A percentile compares a stretch with the other conserved stretches of the same genome.
phyloP scores from a whole-genome alignment of 352 stramenopile genomes.

The Globisporangium middletonii region DNA sequence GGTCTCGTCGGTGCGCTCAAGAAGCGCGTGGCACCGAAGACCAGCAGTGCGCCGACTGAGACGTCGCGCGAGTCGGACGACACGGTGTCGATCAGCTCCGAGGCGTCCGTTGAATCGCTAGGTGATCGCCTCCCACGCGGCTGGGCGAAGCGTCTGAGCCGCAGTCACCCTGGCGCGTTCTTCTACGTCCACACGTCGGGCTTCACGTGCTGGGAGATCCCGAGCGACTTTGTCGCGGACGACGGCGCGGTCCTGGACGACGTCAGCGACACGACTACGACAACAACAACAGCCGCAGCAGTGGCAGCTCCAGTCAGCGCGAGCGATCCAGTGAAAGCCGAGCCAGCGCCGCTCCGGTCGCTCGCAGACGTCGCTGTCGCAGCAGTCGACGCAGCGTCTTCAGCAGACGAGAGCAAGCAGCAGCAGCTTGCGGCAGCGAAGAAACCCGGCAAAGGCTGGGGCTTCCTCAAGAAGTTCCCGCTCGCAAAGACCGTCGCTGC shows the following conservation, averaged over 20 bases:
- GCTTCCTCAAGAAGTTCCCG: slow-evolving; percentile 14
- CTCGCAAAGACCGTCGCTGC: slow-evolving; percentile 3
- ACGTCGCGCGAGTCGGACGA: slow-evolving; percentile 40
- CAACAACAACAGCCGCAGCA: too few species aligned
- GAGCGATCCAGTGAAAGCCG: neutral
- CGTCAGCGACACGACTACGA: slow-evolving; percentile 9
- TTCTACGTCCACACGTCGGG: slow-evolving; percentile 65
- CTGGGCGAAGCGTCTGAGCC: slow-evolving; percentile 68
- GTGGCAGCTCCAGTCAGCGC: neutral
- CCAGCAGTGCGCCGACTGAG: slow-evolving; percentile 4
- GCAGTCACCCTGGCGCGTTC: slow-evolving; percentile 46
- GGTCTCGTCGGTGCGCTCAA: slow-evolving; percentile 24
- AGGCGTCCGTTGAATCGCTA: slow-evolving; percentile 17
- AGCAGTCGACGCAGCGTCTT: slow-evolving; percentile 18
- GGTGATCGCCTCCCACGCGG: slow-evolving; percentile 26
- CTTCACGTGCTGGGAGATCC: slow-evolving; percentile 63
- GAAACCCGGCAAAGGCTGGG: slow-evolving; percentile 22
- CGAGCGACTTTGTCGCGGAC: slow-evolving; percentile 18
- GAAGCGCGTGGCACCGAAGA: slow-evolving; percentile 23
- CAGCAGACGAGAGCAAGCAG: slow-evolving; percentile 10
- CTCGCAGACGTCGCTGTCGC: slow-evolving; percentile 10
- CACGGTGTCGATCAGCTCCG: slow-evolving; percentile 25
- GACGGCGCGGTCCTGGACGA: slow-evolving; percentile 7
- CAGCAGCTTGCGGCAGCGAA: slow-evolving; percentile 11
- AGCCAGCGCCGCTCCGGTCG: neutral